Percentiles rank a stretch among this genome's conserved stretches.
Conservation (phyloP, 306 rosid species). For the Cucurbita ficifolia region DNA sequence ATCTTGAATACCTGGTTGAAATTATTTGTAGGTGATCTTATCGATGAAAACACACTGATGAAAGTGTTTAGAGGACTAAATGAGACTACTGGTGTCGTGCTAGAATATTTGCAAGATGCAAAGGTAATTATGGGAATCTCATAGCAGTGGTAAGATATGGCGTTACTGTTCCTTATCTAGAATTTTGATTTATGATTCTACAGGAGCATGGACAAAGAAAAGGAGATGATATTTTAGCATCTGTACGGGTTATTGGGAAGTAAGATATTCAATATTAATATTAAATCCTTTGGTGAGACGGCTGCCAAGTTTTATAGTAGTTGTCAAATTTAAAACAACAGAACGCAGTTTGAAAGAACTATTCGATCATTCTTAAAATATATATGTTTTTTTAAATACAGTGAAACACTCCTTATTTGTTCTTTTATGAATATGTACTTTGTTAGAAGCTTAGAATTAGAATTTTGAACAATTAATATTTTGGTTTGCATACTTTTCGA, state of each 20-base stretch:
- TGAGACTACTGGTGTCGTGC: slow-evolving; percentile 60
- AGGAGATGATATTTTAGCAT: slow-evolving; percentile 88
- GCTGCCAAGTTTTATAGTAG: neutral
- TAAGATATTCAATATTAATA: slow-evolving; percentile 6
- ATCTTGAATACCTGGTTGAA: neutral
- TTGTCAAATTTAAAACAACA: neutral
- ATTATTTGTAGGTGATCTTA: slow-evolving; percentile 28
- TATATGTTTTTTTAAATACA: neutral
- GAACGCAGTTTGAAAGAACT: neutral
- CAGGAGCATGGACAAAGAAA: slow-evolving; percentile 73
- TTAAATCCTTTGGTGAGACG: neutral
- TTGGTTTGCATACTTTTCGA: neutral
- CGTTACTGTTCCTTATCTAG: slow-evolving; percentile 4
- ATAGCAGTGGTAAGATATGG: slow-evolving; percentile 6
- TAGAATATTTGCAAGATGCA: slow-evolving; percentile 84
- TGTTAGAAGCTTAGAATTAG: neutral
- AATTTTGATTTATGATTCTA: slow-evolving; percentile 15
- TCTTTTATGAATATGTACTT: neutral
- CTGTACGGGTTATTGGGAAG: slow-evolving; percentile 92
- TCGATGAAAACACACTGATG: slow-evolving; percentile 40
- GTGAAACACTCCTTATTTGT: neutral
- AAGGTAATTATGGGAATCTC: slow-evolving; percentile 35
- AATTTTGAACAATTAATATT: neutral
- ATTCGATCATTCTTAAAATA: neutral
- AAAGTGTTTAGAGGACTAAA: slow-evolving; percentile 58